Evolutionary conservation across 768 basidiomycete species (phyloP), one percentile per base, ranked within the genome.

Genomic region (Mycena sanguinolenta): DNA sequence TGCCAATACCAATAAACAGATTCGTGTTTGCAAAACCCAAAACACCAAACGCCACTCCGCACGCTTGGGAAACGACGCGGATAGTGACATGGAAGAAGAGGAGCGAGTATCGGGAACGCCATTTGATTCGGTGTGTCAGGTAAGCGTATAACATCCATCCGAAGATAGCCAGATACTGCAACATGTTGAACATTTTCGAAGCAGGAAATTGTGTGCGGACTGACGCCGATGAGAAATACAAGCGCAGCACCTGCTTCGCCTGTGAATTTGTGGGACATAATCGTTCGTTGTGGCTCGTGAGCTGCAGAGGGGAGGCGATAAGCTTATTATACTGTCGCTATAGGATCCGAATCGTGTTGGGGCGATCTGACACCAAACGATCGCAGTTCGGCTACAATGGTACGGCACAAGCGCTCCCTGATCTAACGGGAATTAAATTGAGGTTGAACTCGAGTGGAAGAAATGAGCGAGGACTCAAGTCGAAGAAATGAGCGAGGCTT

Each of bases 181-280:
- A 57, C 19, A 49, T 49, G 4, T 7, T 38, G 10, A 17, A 39
- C 3, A 4, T 27, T 25, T 25, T 50, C 23, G 7, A 46, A n/a
- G 23, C 49, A 50, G 25, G 23, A 50, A 12, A 12, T 49, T 23
- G 46, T 23, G 12, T 19, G 25, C 21, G 19, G 27, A 63, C 67
- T 28, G 17, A 67, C 67, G 32, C 65, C 65, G 52, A 81, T 73
- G 58, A 82, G 78, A 50, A 77, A 82, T 14, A 77, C 77, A 38
- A 81, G 77, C 6, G 82, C 80, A 27, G 80, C 79, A 42, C 74
- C 73, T 19, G 79, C 71, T 66, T 81, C 79, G 2, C 67, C 60
- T 34, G 63, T 73, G 50, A 75, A 77, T n/a, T 38, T 32, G 50
- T n/a, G n/a, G n/a, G n/a, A n/a, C n/a, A n/a, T n/a, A n/a, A n/a